These are phyloP conservation scores for Magnolia kwangsiensis DNA, from an alignment of 164 flowering plant genomes.

Conservation along the genomic window DNA sequence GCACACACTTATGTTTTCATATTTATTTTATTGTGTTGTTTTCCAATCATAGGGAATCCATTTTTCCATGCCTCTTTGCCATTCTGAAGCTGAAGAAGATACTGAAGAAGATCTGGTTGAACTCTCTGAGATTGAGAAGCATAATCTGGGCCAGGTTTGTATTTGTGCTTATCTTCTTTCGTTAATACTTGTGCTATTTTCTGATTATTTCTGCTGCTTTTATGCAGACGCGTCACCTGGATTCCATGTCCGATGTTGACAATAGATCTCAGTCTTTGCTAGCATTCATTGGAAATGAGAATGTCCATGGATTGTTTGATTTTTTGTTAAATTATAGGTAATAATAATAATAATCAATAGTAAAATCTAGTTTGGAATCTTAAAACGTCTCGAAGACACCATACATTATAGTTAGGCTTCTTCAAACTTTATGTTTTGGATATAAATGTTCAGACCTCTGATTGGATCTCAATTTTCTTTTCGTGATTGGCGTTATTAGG, in stretches of 20 bases:
- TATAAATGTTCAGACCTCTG: background rate
- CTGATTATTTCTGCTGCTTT: background rate
- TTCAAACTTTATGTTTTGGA: background rate
- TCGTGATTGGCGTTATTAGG: slow-evolving; percentile 36
- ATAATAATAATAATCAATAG: background rate
- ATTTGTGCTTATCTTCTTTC: background rate
- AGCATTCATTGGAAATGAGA: slow-evolving; percentile 58
- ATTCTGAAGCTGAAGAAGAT: slow-evolving; percentile 63
- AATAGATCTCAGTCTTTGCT: slow-evolving; percentile 76
- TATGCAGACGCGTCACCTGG: slow-evolving; percentile 58
- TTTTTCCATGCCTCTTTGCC: slow-evolving; percentile 90
- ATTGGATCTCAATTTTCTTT: slow-evolving; percentile 16
- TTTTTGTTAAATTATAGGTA: slow-evolving; percentile 88
- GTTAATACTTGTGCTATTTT: background rate
- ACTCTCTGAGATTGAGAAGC: slow-evolving; percentile 90
- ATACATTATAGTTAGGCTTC: too few species aligned
- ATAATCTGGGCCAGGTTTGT: slow-evolving; percentile 77
- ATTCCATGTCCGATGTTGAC: slow-evolving; percentile 58
- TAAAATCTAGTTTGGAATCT: background rate
- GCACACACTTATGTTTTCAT: too few species aligned
- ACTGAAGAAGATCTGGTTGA: slow-evolving; percentile 80
- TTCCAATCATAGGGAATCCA: slow-evolving; percentile 48
- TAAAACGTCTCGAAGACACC: too few species aligned
- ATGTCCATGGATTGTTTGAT: slow-evolving; percentile 78
- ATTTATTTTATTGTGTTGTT: too few species aligned